Conservation (phyloP, 257 asterid genomes). For the Perilla frutescens region DNA sequence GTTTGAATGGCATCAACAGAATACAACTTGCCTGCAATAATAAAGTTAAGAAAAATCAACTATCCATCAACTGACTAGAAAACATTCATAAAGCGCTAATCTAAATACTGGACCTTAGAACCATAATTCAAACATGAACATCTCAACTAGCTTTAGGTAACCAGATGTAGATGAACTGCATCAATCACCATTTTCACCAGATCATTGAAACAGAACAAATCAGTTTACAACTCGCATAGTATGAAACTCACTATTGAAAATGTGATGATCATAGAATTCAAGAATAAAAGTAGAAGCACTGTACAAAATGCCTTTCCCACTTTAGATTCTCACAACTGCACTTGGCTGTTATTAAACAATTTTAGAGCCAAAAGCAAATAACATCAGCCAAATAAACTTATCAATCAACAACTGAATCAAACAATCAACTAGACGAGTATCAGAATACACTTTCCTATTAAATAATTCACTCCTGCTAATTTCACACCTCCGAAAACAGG, state of each 20-base stretch:
- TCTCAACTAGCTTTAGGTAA: conserved; percentile 15
- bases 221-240: conserved; percentile 26
- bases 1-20: conserved; percentile 23
- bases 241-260: conserved; percentile 16
- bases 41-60: conserved; percentile 27
- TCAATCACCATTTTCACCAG: conserved; percentile 23
- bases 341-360: not conserved
- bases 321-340: conserved; percentile 15
- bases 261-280: conserved; percentile 12
- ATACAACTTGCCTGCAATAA: conserved; percentile 41
- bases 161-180: conserved; percentile 17
- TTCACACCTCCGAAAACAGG: conserved; percentile 27
- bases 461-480: conserved; percentile 31
- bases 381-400: conserved; percentile 11
- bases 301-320: conserved; percentile 19
- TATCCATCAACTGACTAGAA: conserved; percentile 22
- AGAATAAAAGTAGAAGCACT: conserved; percentile 18
- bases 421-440: conserved; percentile 15
- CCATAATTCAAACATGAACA: not conserved
- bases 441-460: conserved; percentile 7
- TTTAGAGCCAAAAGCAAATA: conserved; percentile 20
- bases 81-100: not conserved
- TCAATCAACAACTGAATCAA: conserved; percentile 17
- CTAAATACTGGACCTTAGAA: not conserved
- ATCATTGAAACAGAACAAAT: conserved; percentile 17